A percentile compares a stretch with the other conserved stretches of the same genome.
phyloP scores from a whole-genome alignment of 306 rosid genomes.

The Alnus rubra region DNA sequence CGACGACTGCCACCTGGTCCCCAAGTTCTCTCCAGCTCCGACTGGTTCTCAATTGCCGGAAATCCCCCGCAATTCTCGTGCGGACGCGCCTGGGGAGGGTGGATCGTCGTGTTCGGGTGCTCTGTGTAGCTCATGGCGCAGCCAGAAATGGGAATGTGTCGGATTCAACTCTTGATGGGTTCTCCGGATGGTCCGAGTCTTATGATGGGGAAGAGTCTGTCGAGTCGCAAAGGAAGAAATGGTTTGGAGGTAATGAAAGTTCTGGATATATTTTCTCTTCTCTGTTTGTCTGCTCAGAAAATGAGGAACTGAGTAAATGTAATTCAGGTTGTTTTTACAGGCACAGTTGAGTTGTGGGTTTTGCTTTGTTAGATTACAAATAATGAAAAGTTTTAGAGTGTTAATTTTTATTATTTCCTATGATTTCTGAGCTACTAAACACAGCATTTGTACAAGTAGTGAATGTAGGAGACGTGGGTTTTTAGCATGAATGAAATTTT shows the following conservation, averaged over 20 bases:
- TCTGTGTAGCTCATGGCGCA: slow-evolving; percentile 39
- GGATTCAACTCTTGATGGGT: slow-evolving; percentile 45
- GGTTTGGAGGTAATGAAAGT: slow-evolving; percentile 58
- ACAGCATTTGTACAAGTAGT: neutral
- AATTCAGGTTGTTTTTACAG: too few relatives aligned
- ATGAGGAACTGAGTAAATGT: too few relatives aligned
- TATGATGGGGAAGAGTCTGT: slow-evolving; percentile 32
- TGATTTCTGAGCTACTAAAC: neutral
- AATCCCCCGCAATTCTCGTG: slow-evolving; percentile 36
- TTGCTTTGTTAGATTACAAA: neutral
- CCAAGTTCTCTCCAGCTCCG: slow-evolving; percentile 97
- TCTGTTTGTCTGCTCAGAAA: slow-evolving; percentile 13
- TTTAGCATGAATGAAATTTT: neutral
- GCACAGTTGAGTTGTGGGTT: neutral
- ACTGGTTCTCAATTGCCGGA: slow-evolving; percentile 52
- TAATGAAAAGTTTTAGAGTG: neutral
- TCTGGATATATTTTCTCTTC: slow-evolving; percentile 4
- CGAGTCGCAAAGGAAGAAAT: slow-evolving; percentile 44
- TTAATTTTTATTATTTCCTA: neutral
- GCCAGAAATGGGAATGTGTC: slow-evolving; percentile 31
- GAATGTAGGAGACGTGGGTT: neutral
- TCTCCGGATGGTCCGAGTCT: slow-evolving; percentile 84
- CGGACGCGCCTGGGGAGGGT: slow-evolving; percentile 39
- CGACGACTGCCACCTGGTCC: slow-evolving; percentile 51
- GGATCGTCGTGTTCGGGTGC: slow-evolving; percentile 45